Conservation (phyloP, 495 filamentous ascomycete species). For the Aspergillus sparsus region DNA sequence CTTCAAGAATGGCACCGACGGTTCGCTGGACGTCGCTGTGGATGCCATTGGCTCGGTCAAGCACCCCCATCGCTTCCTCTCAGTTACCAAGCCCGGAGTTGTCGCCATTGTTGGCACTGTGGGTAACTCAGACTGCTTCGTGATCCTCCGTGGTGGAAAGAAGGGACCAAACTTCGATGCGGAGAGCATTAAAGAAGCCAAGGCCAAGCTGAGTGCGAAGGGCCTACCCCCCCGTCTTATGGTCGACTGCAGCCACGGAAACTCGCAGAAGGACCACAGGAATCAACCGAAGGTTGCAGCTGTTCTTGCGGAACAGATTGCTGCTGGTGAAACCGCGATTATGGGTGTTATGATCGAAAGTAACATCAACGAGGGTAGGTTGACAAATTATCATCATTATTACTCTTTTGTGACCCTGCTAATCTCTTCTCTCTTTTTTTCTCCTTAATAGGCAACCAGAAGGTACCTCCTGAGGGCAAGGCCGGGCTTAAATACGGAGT, state of each 20-base stretch:
- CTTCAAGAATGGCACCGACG: conserved; percentile 99
- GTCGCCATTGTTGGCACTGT: conserved; percentile 94
- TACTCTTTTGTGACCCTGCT: not conserved
- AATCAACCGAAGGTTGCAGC: conserved; percentile 96
- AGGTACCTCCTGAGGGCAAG: conserved; percentile 88
- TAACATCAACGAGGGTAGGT: conserved; percentile 85
- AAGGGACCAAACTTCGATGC: conserved; percentile 93
- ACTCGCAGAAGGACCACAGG: conserved; percentile 93
- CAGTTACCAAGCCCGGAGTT: conserved; percentile 95
- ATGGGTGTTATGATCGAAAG: conserved; percentile 99
- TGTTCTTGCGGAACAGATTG: conserved; percentile 79
- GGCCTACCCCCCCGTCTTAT: conserved; percentile 77
- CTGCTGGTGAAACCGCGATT: conserved; percentile 78
- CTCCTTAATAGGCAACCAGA: conserved; percentile 69
- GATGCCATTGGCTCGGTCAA: conserved; percentile 94
- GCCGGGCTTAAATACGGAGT: conserved; percentile 88
- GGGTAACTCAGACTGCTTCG: conserved; percentile 98
- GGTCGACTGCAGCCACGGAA: conserved; percentile 98
- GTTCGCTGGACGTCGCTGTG: conserved; percentile 83
- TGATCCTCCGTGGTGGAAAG: conserved; percentile 92
- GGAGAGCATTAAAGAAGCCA: conserved; percentile 75
- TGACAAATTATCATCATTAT: conserved; percentile 1
- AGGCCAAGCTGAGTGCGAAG: conserved; percentile 65
- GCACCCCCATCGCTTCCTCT: conserved; percentile 96
- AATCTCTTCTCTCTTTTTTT: not conserved